Evolutionary conservation across 805 yeast genomes (phyloP), one percentile per base, ranked within the genome.

Genomic region (Ogataea paraovalis): DNA sequence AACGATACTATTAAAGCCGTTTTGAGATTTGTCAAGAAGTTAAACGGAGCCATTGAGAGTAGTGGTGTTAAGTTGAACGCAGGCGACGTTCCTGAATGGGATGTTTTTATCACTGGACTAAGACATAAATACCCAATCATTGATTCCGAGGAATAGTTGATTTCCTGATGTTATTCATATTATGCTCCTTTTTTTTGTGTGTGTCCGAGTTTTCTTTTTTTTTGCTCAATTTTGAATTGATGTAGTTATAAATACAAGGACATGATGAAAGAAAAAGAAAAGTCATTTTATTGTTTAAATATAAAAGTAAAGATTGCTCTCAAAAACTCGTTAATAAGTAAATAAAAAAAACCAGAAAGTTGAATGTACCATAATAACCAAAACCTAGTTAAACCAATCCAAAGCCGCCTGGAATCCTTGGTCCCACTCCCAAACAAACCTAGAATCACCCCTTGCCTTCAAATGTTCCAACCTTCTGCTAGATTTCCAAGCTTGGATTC

Each of bases 401-500:
- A 79, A 55, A 0, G 89, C 97, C 41, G 76, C 75, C 43, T 78
- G 79, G 59, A 79, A 90, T 0, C 96, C 97, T 56, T 85, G 95
- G 23, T 85, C 89, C 85, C 88, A 92, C 65, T 87, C 96, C 96
- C 97, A 92, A 45, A 81, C 46, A 59, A 73, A 77, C 13, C 70
- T 70, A 56, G 83, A 75, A 6, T 68, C 57, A 6, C 94, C 94
- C 52, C 78, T 75, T 7, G 66, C 60, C 10, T 65, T 54, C 20
- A 79, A 58, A 63, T 91, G 96, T 57, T 88, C 87, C 2, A 59
- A 60, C 28, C 76, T 66, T 51, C 97, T 75, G 18, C 85, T 76
- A 10, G 58, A 53, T 51, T 73, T 80, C 94, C 92, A 85, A 0
- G 90, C 83, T 41, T 74, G 73, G 22, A 74, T 58, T 52, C 97